Conservation (phyloP, 495 filamentous ascomycete genomes). For the Annulohypoxylon moriforme region DNA sequence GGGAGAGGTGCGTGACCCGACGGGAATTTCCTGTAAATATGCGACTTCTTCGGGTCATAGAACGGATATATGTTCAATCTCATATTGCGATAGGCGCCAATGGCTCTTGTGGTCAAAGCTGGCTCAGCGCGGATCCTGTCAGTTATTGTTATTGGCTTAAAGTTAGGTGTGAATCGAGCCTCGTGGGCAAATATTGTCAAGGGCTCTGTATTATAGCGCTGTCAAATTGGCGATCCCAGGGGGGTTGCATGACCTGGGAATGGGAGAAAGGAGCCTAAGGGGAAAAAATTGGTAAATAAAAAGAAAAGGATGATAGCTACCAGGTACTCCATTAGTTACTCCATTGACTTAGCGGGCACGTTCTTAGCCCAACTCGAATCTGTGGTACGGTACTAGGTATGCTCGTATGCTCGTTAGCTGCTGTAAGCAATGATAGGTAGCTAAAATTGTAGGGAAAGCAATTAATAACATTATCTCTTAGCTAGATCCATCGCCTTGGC, state of each 20-base stretch:
- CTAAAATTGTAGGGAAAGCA: slow-evolving; percentile 22
- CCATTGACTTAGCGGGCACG: slow-evolving; percentile 24
- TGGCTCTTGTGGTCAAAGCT: slow-evolving; percentile 31
- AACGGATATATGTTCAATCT: slow-evolving; percentile 34
- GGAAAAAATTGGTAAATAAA: slow-evolving; percentile 12
- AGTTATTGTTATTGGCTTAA: slow-evolving; percentile 29
- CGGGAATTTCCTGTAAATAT: slow-evolving; percentile 21
- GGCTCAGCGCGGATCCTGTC: slow-evolving; percentile 36
- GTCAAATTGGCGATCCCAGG: slow-evolving; percentile 41
- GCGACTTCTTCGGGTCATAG: slow-evolving; percentile 22
- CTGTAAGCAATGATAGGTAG: slow-evolving; percentile 31
- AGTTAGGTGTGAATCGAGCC: slow-evolving; percentile 38
- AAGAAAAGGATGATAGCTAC: too few species aligned
- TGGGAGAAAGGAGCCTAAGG: slow-evolving; percentile 14
- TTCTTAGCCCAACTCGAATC: slow-evolving; percentile 24
- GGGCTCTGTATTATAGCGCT: slow-evolving; percentile 49
- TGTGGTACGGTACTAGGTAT: slow-evolving; percentile 14
- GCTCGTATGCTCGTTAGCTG: slow-evolving; percentile 9
- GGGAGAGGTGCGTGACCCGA: slow-evolving; percentile 46
- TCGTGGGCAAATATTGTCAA: slow-evolving; percentile 48
- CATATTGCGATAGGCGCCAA: slow-evolving; percentile 43
- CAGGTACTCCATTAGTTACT: too few species aligned
- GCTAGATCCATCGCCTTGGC: slow-evolving; percentile 40
- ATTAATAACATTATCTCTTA: slow-evolving; percentile 37
- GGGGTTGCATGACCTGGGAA: slow-evolving; percentile 45